These are phyloP conservation scores for Saturnispora hagleri DNA, from an alignment of 805 yeast genomes.

Conservation along the genomic window DNA sequence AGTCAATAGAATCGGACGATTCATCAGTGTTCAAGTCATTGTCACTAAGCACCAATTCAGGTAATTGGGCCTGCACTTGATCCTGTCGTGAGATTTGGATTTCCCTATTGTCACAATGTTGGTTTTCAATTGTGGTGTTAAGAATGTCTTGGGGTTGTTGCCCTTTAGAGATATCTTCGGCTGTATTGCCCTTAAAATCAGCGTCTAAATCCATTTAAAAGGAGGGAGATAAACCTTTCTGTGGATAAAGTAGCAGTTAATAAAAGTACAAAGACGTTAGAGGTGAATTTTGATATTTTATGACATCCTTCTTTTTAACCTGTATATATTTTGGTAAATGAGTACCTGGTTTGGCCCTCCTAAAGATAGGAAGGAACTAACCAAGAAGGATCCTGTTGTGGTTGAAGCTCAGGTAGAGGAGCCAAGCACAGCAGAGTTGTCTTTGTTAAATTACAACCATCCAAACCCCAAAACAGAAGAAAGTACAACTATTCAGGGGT, in stretches of 20 bases:
- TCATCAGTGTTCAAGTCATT: background rate
- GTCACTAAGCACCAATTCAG: background rate
- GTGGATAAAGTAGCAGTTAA: background rate
- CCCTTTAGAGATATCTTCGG: background rate
- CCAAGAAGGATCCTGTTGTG: background rate
- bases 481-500: background rate
- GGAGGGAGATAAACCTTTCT: background rate
- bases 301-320: background rate
- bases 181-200: background rate
- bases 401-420: constrained; percentile 9
- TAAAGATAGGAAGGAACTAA: background rate
- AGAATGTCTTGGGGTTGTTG: background rate
- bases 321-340: background rate
- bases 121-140: background rate
- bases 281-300: background rate
- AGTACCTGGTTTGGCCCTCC: constrained; percentile 3
- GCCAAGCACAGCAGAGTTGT: constrained; percentile 32
- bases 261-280: background rate
- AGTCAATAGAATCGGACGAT: background rate
- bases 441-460: constrained; percentile 31
- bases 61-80: background rate
- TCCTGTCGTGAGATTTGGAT: background rate
- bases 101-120: background rate
- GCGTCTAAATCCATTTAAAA: background rate
- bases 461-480: constrained; percentile 3